phyloP scores from a whole-genome alignment of 345 rosid species.

The Kandelia obovata region DNA sequence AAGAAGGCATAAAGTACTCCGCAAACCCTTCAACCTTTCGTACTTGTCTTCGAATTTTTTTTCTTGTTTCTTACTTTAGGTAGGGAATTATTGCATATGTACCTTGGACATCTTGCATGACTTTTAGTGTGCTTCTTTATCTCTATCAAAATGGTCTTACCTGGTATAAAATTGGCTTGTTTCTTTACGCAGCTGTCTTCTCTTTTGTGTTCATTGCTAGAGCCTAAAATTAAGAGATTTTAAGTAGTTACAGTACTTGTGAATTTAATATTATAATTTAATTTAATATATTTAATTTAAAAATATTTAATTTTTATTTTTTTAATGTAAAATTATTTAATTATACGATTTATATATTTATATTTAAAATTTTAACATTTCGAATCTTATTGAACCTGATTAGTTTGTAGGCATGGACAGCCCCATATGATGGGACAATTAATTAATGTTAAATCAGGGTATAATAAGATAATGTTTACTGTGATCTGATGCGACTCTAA shows the following conservation, averaged over 20 bases:
- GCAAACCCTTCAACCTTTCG: constrained; percentile 10
- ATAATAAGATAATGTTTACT: background rate
- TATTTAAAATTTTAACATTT: too few species aligned
- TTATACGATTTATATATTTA: too few species aligned
- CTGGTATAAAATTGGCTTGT: background rate
- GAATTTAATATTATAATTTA: too few species aligned
- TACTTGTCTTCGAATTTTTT: constrained; percentile 31
- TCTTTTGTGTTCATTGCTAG: background rate
- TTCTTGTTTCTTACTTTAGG: constrained; percentile 8
- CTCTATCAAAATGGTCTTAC: background rate
- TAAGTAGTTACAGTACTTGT: too few species aligned
- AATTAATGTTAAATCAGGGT: constrained; percentile 9
- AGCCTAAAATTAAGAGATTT: too few species aligned
- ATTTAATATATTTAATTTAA: too few species aligned
- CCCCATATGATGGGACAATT: constrained; percentile 5
- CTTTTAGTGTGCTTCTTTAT: background rate
- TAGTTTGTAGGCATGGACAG: constrained; percentile 11
- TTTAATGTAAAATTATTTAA: too few species aligned
- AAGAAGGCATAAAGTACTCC: background rate
- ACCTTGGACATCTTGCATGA: constrained; percentile 5
- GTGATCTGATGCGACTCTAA: constrained; percentile 14
- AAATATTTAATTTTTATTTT: too few species aligned
- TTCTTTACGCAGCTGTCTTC: constrained; percentile 6
- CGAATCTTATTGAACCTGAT: constrained; percentile 10
- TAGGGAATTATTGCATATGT: background rate